Evolutionary conservation across 2,329 filamentous ascomycete genomes (phyloP).

Genomic region (Stachybotrys chlorohalonatus): DNA sequence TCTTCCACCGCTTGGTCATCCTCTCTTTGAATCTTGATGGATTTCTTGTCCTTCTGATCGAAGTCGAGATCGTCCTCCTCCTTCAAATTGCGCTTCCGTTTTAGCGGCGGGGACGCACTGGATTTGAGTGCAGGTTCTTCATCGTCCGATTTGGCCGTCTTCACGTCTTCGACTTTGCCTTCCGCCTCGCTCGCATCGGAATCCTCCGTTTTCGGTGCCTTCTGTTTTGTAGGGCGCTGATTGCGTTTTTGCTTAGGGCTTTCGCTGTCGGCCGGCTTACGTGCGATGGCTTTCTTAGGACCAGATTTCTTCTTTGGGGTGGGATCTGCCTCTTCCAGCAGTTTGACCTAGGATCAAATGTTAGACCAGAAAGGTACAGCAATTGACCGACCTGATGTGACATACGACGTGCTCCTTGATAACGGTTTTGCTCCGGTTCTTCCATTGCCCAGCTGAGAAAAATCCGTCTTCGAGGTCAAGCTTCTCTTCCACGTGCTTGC

Average conservation of each 20-base stretch:
- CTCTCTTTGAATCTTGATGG: slow-evolving; percentile 5
- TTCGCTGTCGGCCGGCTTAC: slow-evolving; percentile 20
- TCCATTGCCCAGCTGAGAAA: slow-evolving; percentile 43
- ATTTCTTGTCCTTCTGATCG: background rate
- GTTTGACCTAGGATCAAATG: background rate
- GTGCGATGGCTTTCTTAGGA: slow-evolving; percentile 20
- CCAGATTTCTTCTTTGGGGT: slow-evolving; percentile 13
- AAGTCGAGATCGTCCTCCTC: slow-evolving; percentile 6
- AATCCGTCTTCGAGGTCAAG: slow-evolving; percentile 41
- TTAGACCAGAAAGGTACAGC: background rate
- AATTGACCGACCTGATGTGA: slow-evolving; percentile 4
- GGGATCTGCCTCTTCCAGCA: slow-evolving; percentile 11
- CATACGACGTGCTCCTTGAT: slow-evolving; percentile 47
- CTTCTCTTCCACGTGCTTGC: slow-evolving; percentile 40
- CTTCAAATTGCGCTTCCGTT: slow-evolving; percentile 4
- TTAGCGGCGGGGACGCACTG: slow-evolving; percentile 1
- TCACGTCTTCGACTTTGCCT: background rate
- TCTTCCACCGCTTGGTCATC: background rate
- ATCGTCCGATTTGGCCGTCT: slow-evolving; percentile 15
- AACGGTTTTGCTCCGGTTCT: slow-evolving; percentile 47
- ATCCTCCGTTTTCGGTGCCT: slow-evolving; percentile 20
- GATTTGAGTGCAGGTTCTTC: slow-evolving; percentile 1
- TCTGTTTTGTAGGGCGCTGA: slow-evolving; percentile 22
- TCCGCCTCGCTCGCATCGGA: slow-evolving; percentile 1
- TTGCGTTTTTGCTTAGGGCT: slow-evolving; percentile 29